These are phyloP conservation scores for Diaporthe velutina DNA, from an alignment of 2,329 filamentous ascomycete species.

Conservation along the genomic window DNA sequence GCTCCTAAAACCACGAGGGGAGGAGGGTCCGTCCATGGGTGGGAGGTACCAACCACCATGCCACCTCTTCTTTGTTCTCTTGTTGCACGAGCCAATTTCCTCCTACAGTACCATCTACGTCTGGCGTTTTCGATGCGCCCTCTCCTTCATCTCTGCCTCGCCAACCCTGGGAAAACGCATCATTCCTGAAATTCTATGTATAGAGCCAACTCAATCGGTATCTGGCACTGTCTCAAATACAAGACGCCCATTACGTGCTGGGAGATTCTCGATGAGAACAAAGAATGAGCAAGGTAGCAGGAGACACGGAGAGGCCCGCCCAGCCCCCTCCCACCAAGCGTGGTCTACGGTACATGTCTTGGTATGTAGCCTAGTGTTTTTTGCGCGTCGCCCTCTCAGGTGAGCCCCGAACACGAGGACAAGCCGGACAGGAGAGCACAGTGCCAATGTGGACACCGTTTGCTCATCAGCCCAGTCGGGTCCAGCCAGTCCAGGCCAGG, in stretches of 20 bases:
- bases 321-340: neutral
- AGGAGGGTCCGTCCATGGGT: neutral
- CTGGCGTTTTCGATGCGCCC: neutral
- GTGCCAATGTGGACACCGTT: constrained; percentile 31
- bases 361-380: constrained; percentile 29
- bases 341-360: constrained; percentile 7
- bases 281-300: neutral
- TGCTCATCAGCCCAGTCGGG: constrained; percentile 25
- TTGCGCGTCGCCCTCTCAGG: constrained; percentile 8
- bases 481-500: constrained; percentile 23
- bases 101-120: neutral
- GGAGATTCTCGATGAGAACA: neutral
- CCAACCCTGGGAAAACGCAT: neutral
- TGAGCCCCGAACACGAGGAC: constrained; percentile 34
- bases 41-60: neutral
- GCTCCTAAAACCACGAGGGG: constrained; percentile 22
- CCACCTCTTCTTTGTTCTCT: neutral
- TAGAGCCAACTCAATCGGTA: neutral
- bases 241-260: neutral
- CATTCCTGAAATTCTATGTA: neutral
- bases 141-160: neutral
- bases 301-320: constrained; percentile 16
- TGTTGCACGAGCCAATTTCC: neutral
- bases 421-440: constrained; percentile 30
- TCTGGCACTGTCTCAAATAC: neutral